A percentile compares a stretch with the other conserved stretches of the same genome.
phyloP scores from a whole-genome alignment of 2,329 filamentous ascomycete species.

The Cryphonectria japonica region DNA sequence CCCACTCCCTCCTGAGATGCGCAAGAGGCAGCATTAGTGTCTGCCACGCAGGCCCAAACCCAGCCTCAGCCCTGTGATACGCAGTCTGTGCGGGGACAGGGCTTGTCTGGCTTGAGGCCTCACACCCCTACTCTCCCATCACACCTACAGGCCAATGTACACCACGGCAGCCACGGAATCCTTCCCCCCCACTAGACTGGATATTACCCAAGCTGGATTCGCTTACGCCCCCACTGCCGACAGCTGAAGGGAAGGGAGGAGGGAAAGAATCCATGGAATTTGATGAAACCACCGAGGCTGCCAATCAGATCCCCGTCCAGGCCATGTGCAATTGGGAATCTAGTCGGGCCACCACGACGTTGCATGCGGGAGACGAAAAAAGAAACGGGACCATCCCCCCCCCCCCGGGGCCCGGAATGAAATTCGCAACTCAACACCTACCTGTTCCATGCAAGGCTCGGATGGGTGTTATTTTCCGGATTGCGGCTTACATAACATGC shows the following conservation, averaged over 20 bases:
- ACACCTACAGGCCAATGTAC: neutral
- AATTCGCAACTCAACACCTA: conserved; percentile 2
- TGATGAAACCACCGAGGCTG: neutral
- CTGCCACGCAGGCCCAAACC: neutral
- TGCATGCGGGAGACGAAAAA: conserved; percentile 18
- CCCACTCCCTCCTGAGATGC: conserved; percentile 18
- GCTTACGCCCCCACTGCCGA: conserved; percentile 15
- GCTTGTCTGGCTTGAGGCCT: neutral
- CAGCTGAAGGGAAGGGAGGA: neutral
- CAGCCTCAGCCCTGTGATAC: neutral
- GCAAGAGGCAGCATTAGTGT: conserved; percentile 4
- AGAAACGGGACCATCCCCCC: neutral
- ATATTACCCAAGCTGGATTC: conserved; percentile 1
- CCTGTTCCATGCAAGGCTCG: conserved; percentile 12
- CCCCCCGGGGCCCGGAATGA: neutral
- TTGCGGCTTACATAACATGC: conserved; percentile 8
- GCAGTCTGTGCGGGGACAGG: neutral
- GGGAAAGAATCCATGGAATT: neutral
- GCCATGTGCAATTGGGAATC: neutral
- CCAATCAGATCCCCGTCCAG: neutral
- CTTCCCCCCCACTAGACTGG: conserved; percentile 9
- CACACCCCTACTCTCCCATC: neutral
- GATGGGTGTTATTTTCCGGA: neutral
- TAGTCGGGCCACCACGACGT: conserved; percentile 1
- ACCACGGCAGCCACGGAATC: conserved; percentile 15